A percentile compares a stretch with the other conserved stretches of the same genome.
These are phyloP conservation scores for Saccharomycopsis selenospora DNA, from an alignment of 805 yeast species.

Conservation along the genomic window DNA sequence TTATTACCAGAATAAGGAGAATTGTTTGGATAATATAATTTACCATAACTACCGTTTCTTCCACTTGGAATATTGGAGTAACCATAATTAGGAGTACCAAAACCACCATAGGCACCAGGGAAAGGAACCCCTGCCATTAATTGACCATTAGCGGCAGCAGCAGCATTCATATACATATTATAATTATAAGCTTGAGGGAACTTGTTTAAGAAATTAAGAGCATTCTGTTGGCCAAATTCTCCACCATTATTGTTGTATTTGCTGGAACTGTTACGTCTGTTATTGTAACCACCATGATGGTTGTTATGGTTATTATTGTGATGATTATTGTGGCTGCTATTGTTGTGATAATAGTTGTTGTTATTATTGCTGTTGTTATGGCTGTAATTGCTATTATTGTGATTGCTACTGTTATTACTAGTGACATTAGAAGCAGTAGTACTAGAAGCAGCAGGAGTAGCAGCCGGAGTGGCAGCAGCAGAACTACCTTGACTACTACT, in stretches of 20 bases:
- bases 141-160: background rate
- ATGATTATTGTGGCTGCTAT: background rate
- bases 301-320: conserved; percentile 5
- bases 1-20: background rate
- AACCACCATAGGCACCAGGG: background rate
- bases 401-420: background rate
- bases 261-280: background rate
- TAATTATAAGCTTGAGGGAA: background rate
- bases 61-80: background rate
- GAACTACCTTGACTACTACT: background rate
- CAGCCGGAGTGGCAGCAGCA: background rate
- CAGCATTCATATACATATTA: background rate
- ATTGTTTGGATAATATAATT: background rate
- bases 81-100: background rate
- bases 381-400: background rate
- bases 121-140: background rate
- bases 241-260: background rate
- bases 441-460: background rate
- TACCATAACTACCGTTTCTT: background rate
- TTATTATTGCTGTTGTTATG: conserved; percentile 1
- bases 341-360: background rate
- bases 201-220: background rate
- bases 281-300: conserved; percentile 6
- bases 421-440: background rate
- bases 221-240: background rate